Evolutionary conservation across 2,329 filamentous ascomycete species (phyloP).

Genomic region (Cladophialophora bantiana): DNA sequence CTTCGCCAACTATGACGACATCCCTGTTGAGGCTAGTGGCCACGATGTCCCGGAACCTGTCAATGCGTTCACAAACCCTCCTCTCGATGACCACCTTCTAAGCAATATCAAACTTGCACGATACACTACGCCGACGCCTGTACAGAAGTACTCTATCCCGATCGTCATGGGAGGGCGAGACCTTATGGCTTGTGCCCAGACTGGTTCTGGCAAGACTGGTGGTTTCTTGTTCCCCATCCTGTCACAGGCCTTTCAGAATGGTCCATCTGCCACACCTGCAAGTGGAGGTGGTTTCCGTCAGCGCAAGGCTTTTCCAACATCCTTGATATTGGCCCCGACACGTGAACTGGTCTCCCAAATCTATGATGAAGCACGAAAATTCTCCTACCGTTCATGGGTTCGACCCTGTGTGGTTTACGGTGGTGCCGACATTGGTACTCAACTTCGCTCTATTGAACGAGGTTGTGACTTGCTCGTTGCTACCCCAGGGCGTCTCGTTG

Average conservation of each 20-base stretch:
- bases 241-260: conserved; percentile 93
- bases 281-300: conserved; percentile 82
- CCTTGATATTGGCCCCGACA: conserved; percentile 92
- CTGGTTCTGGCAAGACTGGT: conserved; percentile 99
- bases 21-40: conserved; percentile 95
- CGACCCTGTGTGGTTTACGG: conserved; percentile 98
- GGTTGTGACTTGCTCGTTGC: conserved; percentile 97
- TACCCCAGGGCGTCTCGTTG: conserved; percentile 94
- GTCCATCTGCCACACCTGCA: conserved; percentile 74
- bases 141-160: conserved; percentile 99
- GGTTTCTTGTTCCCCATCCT: conserved; percentile 99
- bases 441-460: conserved; percentile 97
- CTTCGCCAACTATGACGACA: conserved; percentile 99
- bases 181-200: conserved; percentile 99
- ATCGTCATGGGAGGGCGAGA: conserved; percentile 98
- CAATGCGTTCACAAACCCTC: conserved; percentile 88
- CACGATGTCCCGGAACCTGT: conserved; percentile 92
- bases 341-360: conserved; percentile 99
- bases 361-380: conserved; percentile 96
- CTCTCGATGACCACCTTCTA: conserved; percentile 91
- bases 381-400: conserved; percentile 98
- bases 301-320: conserved; percentile 97
- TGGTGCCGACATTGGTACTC: conserved; percentile 97
- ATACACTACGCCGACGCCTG: conserved; percentile 95
- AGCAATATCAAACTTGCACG: conserved; percentile 91